Evolutionary conservation across 2,329 filamentous ascomycete genomes (phyloP).

Genomic region (Xylariaceae sp.): DNA sequence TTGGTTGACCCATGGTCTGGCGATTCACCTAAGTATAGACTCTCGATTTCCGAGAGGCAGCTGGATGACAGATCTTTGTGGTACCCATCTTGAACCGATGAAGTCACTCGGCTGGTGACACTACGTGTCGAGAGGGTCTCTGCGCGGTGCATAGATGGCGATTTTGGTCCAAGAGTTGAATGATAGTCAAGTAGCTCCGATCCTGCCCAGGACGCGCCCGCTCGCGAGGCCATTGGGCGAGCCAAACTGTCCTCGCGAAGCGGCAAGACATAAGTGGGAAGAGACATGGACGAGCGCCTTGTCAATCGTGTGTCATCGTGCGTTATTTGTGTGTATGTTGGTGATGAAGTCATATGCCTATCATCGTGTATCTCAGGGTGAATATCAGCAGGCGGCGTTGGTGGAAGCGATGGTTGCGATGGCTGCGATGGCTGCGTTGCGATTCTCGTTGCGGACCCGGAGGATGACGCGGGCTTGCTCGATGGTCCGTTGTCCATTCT

Average conservation of each 20-base stretch:
- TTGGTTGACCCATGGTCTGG: slow-evolving; percentile 19
- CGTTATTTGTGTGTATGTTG: not conserved
- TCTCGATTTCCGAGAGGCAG: slow-evolving; percentile 24
- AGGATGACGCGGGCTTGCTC: slow-evolving; percentile 23
- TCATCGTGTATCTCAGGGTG: not conserved
- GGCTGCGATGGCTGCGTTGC: not conserved
- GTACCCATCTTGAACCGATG: slow-evolving; percentile 8
- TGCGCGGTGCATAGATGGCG: slow-evolving; percentile 10
- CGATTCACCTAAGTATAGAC: slow-evolving; percentile 34
- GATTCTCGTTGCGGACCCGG: slow-evolving; percentile 16
- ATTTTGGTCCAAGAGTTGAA: not conserved
- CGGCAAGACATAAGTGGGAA: slow-evolving; percentile 4
- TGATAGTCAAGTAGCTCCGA: slow-evolving; percentile 4
- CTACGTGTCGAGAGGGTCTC: slow-evolving; percentile 16
- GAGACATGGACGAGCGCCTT: slow-evolving; percentile 8
- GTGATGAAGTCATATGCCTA: not conserved
- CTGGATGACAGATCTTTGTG: slow-evolving; percentile 16
- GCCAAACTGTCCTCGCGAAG: slow-evolving; percentile 13
- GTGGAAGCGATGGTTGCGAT: not conserved
- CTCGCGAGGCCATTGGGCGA: slow-evolving; percentile 8
- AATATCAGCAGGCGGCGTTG: not conserved
- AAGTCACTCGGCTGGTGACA: slow-evolving; percentile 10
- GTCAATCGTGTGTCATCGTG: not conserved
- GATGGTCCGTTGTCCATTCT: slow-evolving; percentile 38
- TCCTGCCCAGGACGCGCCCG: slow-evolving; percentile 12